These are phyloP conservation scores for Boechera stricta DNA, from an alignment of 345 rosid genomes.

Conservation along the genomic window DNA sequence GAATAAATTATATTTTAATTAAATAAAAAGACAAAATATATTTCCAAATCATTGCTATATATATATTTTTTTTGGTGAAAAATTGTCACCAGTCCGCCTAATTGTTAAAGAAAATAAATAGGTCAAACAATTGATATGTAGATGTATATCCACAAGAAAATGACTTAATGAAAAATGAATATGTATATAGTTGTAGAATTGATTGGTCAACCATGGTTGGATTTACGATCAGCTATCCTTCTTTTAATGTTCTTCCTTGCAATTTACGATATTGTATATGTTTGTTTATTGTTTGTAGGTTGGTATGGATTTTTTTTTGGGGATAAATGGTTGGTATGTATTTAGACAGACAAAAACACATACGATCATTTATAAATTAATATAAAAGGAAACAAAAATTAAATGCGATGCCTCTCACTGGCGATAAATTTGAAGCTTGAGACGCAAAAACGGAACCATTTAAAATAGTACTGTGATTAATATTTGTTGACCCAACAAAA, in stretches of 20 bases:
- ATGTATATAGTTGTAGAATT: conserved; percentile 15
- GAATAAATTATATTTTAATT: no score
- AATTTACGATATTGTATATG: not conserved
- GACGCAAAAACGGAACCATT: not conserved
- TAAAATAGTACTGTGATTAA: not conserved
- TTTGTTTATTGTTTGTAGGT: conserved; percentile 18
- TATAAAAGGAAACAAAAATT: not conserved
- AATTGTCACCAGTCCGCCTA: not conserved
- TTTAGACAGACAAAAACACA: conserved; percentile 8
- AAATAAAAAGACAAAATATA: no score
- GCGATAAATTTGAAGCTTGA: conserved; percentile 8
- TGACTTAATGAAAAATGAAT: conserved; percentile 1
- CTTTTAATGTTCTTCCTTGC: conserved; percentile 14
- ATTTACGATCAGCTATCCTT: conserved; percentile 7
- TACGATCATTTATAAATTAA: not conserved
- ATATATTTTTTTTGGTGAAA: no score
- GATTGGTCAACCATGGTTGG: conserved; percentile 29
- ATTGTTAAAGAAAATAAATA: not conserved
- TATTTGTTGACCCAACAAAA: not conserved
- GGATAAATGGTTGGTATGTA: not conserved
- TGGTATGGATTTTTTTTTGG: not conserved
- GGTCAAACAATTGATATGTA: not conserved
- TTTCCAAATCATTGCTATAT: no score
- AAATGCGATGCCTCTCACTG: conserved; percentile 19
- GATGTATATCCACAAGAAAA: not conserved